phyloP scores from a whole-genome alignment of 495 filamentous ascomycete species.

The Aspergillus steynii region DNA sequence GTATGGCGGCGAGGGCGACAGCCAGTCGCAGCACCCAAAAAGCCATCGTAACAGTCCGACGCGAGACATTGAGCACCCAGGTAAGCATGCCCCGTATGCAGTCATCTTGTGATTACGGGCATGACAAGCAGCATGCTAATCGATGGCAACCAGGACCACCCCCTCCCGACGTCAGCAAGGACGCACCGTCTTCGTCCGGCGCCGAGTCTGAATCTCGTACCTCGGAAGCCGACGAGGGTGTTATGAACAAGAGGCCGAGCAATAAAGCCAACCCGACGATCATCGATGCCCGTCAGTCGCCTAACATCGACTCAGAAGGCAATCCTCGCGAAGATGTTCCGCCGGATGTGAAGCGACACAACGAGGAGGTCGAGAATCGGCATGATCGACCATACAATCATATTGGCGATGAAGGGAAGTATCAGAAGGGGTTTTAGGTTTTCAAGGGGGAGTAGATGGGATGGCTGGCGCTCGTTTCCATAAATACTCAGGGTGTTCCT shows the following conservation, averaged over 20 bases:
- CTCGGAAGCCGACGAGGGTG: background rate
- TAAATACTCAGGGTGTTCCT: background rate
- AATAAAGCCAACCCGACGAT: slow-evolving; percentile 43
- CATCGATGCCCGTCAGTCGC: slow-evolving; percentile 30
- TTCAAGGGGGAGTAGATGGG: slow-evolving; percentile 6
- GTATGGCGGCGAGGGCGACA: slow-evolving; percentile 24
- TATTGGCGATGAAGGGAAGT: slow-evolving; percentile 34
- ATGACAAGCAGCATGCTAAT: background rate
- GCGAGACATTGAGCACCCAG: slow-evolving; percentile 30
- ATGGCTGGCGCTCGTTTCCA: background rate
- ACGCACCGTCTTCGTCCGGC: slow-evolving; percentile 6
- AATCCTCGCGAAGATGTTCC: slow-evolving; percentile 30
- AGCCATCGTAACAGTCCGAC: slow-evolving; percentile 17
- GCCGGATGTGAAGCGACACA: slow-evolving; percentile 42
- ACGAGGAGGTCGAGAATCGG: slow-evolving; percentile 35
- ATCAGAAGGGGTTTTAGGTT: slow-evolving; percentile 31
- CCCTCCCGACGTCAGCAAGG: slow-evolving; percentile 23
- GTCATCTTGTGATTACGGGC: slow-evolving; percentile 1
- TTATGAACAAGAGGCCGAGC: slow-evolving; percentile 20
- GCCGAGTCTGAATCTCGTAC: background rate
- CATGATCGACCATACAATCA: slow-evolving; percentile 42
- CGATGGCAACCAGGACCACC: slow-evolving; percentile 16
- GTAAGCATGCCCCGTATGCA: slow-evolving; percentile 9
- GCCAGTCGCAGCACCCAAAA: slow-evolving; percentile 9
- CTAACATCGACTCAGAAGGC: slow-evolving; percentile 33